A percentile compares a stretch with the other conserved stretches of the same genome.
These are phyloP conservation scores for Tricholomella constricta DNA, from an alignment of 768 basidiomycete species.

Conservation along the genomic window DNA sequence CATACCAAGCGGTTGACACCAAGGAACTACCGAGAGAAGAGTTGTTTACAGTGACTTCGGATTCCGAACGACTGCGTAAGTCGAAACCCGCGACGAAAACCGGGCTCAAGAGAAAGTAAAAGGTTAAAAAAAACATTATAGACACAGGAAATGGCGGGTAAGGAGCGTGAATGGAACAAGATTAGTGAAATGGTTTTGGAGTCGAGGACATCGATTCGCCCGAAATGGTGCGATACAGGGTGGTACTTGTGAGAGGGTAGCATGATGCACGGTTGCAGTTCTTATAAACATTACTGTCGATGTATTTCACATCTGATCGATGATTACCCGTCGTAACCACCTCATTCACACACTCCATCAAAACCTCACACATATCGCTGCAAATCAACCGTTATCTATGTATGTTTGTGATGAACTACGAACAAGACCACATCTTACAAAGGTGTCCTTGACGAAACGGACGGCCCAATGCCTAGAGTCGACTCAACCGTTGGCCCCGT, in stretches of 20 bases:
- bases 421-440: no score
- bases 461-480: no score
- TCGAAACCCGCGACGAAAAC: constrained; percentile 3
- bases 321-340: not conserved
- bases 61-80: constrained; percentile 1
- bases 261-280: not conserved
- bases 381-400: not conserved
- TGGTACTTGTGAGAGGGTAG: not conserved
- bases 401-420: no score
- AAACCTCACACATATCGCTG: not conserved
- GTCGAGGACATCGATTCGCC: constrained; percentile 3
- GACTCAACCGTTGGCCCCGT: no score
- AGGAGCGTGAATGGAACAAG: constrained; percentile 6
- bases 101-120: not conserved
- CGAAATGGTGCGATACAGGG: not conserved
- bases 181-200: not conserved
- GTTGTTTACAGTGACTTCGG: constrained; percentile 6
- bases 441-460: no score
- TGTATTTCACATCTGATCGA: not conserved
- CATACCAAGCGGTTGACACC: constrained; percentile 47
- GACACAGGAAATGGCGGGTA: not conserved
- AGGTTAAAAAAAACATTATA: constrained; percentile 4
- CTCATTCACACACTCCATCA: not conserved
- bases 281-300: no score
- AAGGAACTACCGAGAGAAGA: constrained; percentile 9